A percentile compares a stretch with the other conserved stretches of the same genome.
phyloP scores from a whole-genome alignment of 495 filamentous ascomycete species.

The Penicillium subrubescens region DNA sequence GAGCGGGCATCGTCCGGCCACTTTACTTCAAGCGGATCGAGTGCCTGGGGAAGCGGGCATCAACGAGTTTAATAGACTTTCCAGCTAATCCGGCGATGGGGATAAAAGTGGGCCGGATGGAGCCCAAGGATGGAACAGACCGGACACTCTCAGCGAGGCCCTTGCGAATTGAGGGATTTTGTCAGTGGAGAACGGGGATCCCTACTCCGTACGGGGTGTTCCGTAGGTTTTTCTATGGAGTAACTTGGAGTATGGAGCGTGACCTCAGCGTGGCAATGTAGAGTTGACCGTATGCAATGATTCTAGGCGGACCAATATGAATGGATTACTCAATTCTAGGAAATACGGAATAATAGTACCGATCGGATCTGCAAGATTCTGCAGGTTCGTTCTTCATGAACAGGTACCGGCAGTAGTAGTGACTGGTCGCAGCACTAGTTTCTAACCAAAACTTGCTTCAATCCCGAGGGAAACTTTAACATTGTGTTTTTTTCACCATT shows the following conservation, averaged over 20 bases:
- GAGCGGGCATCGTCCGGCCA: slow-evolving; percentile 15
- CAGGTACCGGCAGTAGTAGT: neutral
- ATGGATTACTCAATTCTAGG: neutral
- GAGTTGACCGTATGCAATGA: neutral
- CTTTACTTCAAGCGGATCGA: slow-evolving; percentile 6
- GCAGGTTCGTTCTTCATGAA: slow-evolving; percentile 2
- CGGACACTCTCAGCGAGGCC: slow-evolving; percentile 2
- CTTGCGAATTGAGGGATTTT: slow-evolving; percentile 28
- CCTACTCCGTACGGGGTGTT: slow-evolving; percentile 21
- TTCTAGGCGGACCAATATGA: neutral
- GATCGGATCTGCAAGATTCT: slow-evolving; percentile 5
- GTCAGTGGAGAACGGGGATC: slow-evolving; percentile 21
- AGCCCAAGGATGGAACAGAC: neutral
- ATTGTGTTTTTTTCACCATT: neutral
- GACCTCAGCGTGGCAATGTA: slow-evolving; percentile 6
- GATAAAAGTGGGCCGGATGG: neutral
- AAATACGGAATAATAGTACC: neutral
- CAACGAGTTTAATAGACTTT: slow-evolving; percentile 19
- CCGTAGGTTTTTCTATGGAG: neutral
- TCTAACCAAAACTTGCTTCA: neutral
- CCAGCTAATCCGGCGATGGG: neutral
- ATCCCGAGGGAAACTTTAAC: neutral
- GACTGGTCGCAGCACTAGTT: neutral
- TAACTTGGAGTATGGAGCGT: neutral
- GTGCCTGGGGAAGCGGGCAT: slow-evolving; percentile 3